Conservation (phyloP, 352 stramenopile species). For the Phytophthora pinifolia region DNA sequence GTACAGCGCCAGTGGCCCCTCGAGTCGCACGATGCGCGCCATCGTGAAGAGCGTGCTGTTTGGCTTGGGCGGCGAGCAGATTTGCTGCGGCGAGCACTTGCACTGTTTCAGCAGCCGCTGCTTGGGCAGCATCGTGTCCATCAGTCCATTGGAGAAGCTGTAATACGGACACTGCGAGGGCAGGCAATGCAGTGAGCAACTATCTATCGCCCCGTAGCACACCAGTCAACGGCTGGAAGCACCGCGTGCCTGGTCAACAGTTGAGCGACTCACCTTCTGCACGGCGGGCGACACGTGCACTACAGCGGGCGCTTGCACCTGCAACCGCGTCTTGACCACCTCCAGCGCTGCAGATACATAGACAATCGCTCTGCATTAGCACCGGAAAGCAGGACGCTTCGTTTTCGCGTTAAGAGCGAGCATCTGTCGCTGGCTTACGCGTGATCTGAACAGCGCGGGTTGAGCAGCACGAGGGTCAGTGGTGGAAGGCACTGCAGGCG, state of each 20-base stretch:
- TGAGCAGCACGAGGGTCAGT: constrained; percentile 1
- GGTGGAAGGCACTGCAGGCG: background rate
- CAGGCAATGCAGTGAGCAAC: constrained; percentile 8
- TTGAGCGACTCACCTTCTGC: constrained; percentile 38
- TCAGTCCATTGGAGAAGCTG: constrained; percentile 76
- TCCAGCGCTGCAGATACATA: constrained; percentile 54
- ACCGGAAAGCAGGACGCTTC: background rate
- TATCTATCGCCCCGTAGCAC: background rate
- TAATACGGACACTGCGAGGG: constrained; percentile 64
- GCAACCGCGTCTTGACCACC: constrained; percentile 84
- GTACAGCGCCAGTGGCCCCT: constrained; percentile 70
- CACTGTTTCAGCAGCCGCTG: constrained; percentile 50
- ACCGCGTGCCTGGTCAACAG: background rate
- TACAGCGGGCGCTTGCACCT: constrained; percentile 68
- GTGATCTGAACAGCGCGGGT: constrained; percentile 46
- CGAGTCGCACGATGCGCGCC: constrained; percentile 58
- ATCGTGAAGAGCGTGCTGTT: constrained; percentile 66
- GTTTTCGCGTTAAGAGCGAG: background rate
- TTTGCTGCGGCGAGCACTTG: constrained; percentile 49
- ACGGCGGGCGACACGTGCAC: constrained; percentile 48
- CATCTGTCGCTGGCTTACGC: constrained; percentile 39
- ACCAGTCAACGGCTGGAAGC: no score
- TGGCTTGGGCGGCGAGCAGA: constrained; percentile 39
- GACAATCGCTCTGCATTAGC: background rate
- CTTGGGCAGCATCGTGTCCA: constrained; percentile 81